Conservation (phyloP, 495 filamentous ascomycete species). For the Penicillium malachiteum region DNA sequence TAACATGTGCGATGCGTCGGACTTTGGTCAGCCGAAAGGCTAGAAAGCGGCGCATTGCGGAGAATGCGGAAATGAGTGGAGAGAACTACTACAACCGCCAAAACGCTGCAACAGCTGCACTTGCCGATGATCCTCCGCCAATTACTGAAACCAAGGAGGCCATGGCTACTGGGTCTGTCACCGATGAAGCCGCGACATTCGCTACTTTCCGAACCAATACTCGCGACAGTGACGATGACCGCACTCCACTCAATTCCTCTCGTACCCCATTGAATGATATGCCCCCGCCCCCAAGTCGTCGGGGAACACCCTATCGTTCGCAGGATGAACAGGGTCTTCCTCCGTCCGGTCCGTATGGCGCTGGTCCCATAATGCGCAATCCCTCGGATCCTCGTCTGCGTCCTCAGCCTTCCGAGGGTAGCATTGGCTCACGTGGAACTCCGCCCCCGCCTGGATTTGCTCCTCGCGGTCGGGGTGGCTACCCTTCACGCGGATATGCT, state of each 20-base stretch:
- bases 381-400: constrained; percentile 52
- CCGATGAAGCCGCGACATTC: constrained; percentile 62
- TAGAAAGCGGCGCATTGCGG: constrained; percentile 82
- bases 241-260: constrained; percentile 70
- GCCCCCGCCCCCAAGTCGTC: constrained; percentile 19
- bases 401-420: constrained; percentile 60
- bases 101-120: constrained; percentile 46
- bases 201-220: constrained; percentile 72
- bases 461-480: constrained; percentile 54
- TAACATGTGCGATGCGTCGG: constrained; percentile 95
- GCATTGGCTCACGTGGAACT: constrained; percentile 52
- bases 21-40: constrained; percentile 91
- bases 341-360: constrained; percentile 36
- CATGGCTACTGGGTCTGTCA: constrained; percentile 47
- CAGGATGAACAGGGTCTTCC: constrained; percentile 70
- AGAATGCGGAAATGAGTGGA: constrained; percentile 94
- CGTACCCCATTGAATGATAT: constrained; percentile 37
- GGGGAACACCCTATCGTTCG: constrained; percentile 33
- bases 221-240: constrained; percentile 70
- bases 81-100: constrained; percentile 84
- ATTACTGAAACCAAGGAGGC: constrained; percentile 53
- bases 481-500: constrained; percentile 57
- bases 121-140: constrained; percentile 34
- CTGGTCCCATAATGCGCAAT: constrained; percentile 40
- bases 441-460: constrained; percentile 47